Percentiles rank a stretch among this genome's conserved stretches.
Evolutionary conservation across 2,329 filamentous ascomycete genomes (phyloP).

Genomic region (Trichoderma cornu-damae): DNA sequence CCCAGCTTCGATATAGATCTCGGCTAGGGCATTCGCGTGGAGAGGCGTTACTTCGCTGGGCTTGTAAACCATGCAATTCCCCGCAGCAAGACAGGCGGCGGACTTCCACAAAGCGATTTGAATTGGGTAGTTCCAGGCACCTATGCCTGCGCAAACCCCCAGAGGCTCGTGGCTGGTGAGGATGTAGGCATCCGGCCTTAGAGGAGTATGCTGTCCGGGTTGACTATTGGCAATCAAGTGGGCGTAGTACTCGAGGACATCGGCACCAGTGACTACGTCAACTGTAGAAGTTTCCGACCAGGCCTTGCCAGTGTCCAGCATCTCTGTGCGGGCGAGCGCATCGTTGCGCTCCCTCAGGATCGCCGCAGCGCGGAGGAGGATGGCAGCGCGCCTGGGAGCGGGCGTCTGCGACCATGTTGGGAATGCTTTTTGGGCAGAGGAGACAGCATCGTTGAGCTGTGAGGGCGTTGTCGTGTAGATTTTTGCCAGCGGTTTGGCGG

Average conservation of each 20-base stretch:
- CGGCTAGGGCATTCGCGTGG: constrained; percentile 70
- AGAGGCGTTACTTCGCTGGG: constrained; percentile 81
- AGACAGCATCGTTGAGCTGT: constrained; percentile 67
- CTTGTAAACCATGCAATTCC: constrained; percentile 89
- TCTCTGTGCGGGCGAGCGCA: constrained; percentile 72
- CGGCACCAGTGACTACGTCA: constrained; percentile 75
- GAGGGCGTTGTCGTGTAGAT: constrained; percentile 63
- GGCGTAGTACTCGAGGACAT: constrained; percentile 83
- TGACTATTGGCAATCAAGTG: constrained; percentile 72
- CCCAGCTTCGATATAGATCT: constrained; percentile 73
- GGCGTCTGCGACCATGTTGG: constrained; percentile 70
- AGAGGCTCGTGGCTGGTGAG: constrained; percentile 78
- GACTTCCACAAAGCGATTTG: constrained; percentile 91
- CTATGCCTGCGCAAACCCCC: constrained; percentile 80
- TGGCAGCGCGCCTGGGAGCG: constrained; percentile 66
- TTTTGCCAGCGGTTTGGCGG: constrained; percentile 60
- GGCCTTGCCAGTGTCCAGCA: constrained; percentile 79
- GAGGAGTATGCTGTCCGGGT: constrained; percentile 71
- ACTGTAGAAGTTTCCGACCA: constrained; percentile 80
- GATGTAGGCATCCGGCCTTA: constrained; percentile 72
- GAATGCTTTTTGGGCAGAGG: constrained; percentile 67
- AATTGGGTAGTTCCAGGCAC: constrained; percentile 89
- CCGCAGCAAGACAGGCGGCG: constrained; percentile 75
- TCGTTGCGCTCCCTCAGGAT: constrained; percentile 74
- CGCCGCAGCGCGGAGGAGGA: constrained; percentile 70